Evolutionary conservation across 177 flowering plant genomes (phyloP), one percentile per base, ranked within the genome.

Genomic region (Telopea speciosissima): DNA sequence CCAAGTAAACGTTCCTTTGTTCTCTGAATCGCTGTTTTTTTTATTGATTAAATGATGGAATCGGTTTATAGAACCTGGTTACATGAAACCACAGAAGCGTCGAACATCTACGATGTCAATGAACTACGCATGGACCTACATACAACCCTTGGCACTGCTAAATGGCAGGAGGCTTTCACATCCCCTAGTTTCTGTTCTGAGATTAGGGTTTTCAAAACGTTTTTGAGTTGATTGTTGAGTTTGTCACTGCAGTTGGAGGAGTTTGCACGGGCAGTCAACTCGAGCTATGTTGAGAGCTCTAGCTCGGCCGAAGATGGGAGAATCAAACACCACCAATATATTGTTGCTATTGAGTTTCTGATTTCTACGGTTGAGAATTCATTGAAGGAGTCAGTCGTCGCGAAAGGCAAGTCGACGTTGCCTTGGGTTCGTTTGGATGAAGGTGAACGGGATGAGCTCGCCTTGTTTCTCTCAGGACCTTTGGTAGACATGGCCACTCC

Each of bases 391-490:
- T 73, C 84, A 0, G 73, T 81, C 0, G 63, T 59, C 59, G 79
- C 84, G 24, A 88, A 84, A 17, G 93, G 96, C 28, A 82, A 83
- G 84, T 59, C 85, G n/a, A 63, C 86, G 6, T n/a, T 78, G 70
- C 83, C 93, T n/a, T 92, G 97, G 99, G 94, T 86, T 73, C 82
- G 82, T 3, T 79, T 94, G 77, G 90, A 94, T 73, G 89, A 94
- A 78, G 95, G 96, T 6, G 99, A 94, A 74, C 33, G 91, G 23
- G 73, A 88, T 71, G 99, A 94, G 75, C 87, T 94, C 63, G 97
- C 92, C 0, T 72, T 85, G 84, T 94, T 94, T 79, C 87, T 94
- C 45, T 72, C 89, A 0, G 93, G 90, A 19, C 78, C 85, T 23
- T 67, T 82, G 9, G 56, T 72, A 24, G 73, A 70, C 25, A 68